phyloP scores from a whole-genome alignment of 2,329 filamentous ascomycete genomes.

The Alternaria metachromatica region DNA sequence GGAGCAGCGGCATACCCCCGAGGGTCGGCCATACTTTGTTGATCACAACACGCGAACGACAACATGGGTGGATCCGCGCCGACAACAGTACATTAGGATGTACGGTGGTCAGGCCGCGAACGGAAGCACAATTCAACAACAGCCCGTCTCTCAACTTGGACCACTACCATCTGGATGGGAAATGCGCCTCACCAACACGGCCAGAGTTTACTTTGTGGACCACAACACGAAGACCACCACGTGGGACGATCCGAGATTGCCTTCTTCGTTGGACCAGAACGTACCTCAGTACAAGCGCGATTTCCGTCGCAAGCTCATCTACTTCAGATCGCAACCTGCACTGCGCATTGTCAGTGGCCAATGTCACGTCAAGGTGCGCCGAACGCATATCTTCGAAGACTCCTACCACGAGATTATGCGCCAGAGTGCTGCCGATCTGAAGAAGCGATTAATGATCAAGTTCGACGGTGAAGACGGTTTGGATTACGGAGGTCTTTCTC shows the following conservation, averaged over 20 bases:
- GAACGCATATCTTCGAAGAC: constrained; percentile 98
- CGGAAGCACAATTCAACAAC: constrained; percentile 89
- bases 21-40: constrained; percentile 95
- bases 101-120: constrained; percentile 83
- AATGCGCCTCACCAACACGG: constrained; percentile 98
- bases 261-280: constrained; percentile 95
- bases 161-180: constrained; percentile 98
- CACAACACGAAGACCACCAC: constrained; percentile 99
- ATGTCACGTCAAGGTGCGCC: constrained; percentile 96
- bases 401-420: constrained; percentile 98
- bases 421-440: constrained; percentile 91
- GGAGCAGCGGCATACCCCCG: constrained; percentile 95
- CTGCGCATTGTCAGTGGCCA: constrained; percentile 95
- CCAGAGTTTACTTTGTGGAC: constrained; percentile 97
- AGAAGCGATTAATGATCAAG: constrained; percentile 99
- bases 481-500: constrained; percentile 95
- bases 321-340: constrained; percentile 97
- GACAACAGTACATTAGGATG: constrained; percentile 98
- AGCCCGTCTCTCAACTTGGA: constrained; percentile 95
- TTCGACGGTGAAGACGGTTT: constrained; percentile 98
- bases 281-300: constrained; percentile 99
- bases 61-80: constrained; percentile 96
- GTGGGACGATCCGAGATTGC: constrained; percentile 95
- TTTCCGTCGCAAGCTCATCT: constrained; percentile 96
- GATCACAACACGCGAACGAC: constrained; percentile 98